These are phyloP conservation scores for Spergularia bocconei DNA, from an alignment of 148 eudicot species.

Conservation along the genomic window DNA sequence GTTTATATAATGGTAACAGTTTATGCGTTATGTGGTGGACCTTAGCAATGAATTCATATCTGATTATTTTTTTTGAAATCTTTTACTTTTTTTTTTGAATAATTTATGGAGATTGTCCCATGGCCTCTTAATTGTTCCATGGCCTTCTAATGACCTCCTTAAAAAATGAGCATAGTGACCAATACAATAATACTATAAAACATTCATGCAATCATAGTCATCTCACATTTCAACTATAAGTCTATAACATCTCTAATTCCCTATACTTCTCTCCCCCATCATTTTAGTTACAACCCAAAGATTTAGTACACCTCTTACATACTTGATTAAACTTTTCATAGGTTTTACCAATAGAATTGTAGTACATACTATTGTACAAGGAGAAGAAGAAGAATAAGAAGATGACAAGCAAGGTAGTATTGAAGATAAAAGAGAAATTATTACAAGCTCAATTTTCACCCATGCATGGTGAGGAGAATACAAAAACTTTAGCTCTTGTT, in stretches of 20 bases:
- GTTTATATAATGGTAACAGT: too few relatives aligned
- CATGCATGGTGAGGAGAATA: slow-evolving; percentile 8
- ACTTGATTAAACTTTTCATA: not conserved
- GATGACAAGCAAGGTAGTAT: not conserved
- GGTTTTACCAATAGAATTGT: not conserved
- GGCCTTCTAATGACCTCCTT: not conserved
- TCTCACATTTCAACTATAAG: too few relatives aligned
- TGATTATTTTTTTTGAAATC: not conserved
- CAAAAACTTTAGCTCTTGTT: not conserved
- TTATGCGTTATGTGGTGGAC: too few relatives aligned
- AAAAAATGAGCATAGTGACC: slow-evolving; percentile 1
- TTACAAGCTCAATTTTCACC: slow-evolving; percentile 9
- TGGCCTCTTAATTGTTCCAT: not conserved
- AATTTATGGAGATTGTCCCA: not conserved
- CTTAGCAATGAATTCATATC: too few relatives aligned
- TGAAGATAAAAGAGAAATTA: not conserved
- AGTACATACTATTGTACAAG: not conserved
- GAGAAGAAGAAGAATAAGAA: not conserved
- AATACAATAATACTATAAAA: slow-evolving; percentile 13
- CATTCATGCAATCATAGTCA: too few relatives aligned
- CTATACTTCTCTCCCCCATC: not conserved
- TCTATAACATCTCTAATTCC: slow-evolving; percentile 15
- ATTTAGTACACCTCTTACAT: not conserved
- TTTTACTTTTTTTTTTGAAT: not conserved
- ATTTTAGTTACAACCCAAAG: not conserved